These are phyloP conservation scores for Peziza echinospora DNA, from an alignment of 495 filamentous ascomycete genomes.

Conservation along the genomic window DNA sequence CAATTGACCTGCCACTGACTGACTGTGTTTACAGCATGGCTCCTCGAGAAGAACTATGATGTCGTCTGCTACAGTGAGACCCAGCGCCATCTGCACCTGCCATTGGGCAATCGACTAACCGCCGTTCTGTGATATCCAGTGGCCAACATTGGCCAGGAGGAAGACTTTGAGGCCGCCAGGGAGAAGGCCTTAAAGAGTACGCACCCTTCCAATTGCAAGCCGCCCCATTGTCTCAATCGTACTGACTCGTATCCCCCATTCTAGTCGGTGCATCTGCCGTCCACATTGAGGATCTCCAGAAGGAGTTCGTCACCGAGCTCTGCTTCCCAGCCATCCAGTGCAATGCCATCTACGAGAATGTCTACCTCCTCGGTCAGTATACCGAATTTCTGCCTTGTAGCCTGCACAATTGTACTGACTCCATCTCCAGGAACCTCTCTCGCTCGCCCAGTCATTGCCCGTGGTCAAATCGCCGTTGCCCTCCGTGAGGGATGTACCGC, in stretches of 20 bases:
- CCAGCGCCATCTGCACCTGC: too few species aligned
- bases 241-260: background rate
- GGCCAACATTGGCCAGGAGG: conserved; percentile 44
- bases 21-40: conserved; percentile 26
- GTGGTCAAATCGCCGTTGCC: conserved; percentile 56
- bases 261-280: conserved; percentile 40
- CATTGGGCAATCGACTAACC: too few species aligned
- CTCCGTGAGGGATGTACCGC: conserved; percentile 41
- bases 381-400: background rate
- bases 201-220: background rate
- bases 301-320: conserved; percentile 65
- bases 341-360: conserved; percentile 72
- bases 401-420: background rate
- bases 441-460: conserved; percentile 74
- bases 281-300: conserved; percentile 44
- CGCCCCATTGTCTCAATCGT: background rate
- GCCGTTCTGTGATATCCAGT: conserved; percentile 23
- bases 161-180: conserved; percentile 45
- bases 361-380: conserved; percentile 46
- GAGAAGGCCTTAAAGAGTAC: conserved; percentile 36
- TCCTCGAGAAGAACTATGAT: conserved; percentile 47
- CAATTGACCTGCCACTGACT: background rate
- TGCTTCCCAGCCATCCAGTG: conserved; percentile 75
- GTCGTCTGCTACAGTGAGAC: conserved; percentile 41
- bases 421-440: conserved; percentile 36